These are phyloP conservation scores for Paraphaeosphaeria minitans DNA, from an alignment of 2,329 filamentous ascomycete genomes.

Conservation along the genomic window DNA sequence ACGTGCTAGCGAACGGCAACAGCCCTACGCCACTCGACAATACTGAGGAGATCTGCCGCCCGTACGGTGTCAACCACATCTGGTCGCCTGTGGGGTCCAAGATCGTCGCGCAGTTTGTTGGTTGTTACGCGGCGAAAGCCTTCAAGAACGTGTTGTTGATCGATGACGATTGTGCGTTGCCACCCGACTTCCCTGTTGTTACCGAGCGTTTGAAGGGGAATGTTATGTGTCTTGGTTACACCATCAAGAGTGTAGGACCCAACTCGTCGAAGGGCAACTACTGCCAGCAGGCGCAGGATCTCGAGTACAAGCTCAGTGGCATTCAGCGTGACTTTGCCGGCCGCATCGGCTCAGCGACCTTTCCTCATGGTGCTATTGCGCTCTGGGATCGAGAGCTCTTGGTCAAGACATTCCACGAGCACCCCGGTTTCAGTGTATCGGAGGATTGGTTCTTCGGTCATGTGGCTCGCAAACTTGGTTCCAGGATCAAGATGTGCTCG, in stretches of 20 bases:
- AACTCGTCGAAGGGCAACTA: slow-evolving; percentile 43
- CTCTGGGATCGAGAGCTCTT: slow-evolving; percentile 56
- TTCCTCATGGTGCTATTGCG: slow-evolving; percentile 58
- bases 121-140: slow-evolving; percentile 52
- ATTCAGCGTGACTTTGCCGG: slow-evolving; percentile 53
- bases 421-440: slow-evolving; percentile 57
- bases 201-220: slow-evolving; percentile 50
- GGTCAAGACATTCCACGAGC: slow-evolving; percentile 53
- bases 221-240: slow-evolving; percentile 56
- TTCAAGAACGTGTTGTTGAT: slow-evolving; percentile 57
- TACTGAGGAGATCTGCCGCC: slow-evolving; percentile 53
- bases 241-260: slow-evolving; percentile 54
- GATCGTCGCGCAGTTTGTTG: slow-evolving; percentile 57
- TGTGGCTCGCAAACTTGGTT: slow-evolving; percentile 52
- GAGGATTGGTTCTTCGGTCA: slow-evolving; percentile 62
- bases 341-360: slow-evolving; percentile 54
- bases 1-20: slow-evolving; percentile 57
- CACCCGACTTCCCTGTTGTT: slow-evolving; percentile 55
- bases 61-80: slow-evolving; percentile 55
- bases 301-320: slow-evolving; percentile 60
- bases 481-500: slow-evolving; percentile 56
- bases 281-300: slow-evolving; percentile 56
- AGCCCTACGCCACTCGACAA: slow-evolving; percentile 54
- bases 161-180: slow-evolving; percentile 57
- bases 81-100: slow-evolving; percentile 58